These are phyloP conservation scores for Xylariaceae sp. DNA, from an alignment of 2,329 filamentous ascomycete species.

Conservation along the genomic window DNA sequence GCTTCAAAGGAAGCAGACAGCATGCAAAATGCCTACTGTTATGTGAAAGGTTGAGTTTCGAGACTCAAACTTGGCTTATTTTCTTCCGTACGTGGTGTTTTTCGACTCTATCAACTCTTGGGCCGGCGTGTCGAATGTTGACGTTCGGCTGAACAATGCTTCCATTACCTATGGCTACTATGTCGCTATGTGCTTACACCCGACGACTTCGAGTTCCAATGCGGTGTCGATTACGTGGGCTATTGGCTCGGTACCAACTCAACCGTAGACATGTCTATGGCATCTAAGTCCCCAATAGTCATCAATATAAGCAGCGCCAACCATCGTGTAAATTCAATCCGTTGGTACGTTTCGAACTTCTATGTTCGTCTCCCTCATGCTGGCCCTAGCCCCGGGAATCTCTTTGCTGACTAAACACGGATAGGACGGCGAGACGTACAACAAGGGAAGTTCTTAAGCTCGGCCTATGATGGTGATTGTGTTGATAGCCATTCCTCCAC, in stretches of 20 bases:
- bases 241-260: constrained; percentile 47
- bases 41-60: constrained; percentile 39
- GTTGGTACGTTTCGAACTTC: constrained; percentile 49
- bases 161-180: constrained; percentile 47
- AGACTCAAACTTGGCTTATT: constrained; percentile 21
- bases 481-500: constrained; percentile 25
- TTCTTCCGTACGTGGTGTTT: constrained; percentile 37
- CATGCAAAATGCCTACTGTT: constrained; percentile 39
- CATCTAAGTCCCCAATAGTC: constrained; percentile 36
- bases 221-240: constrained; percentile 43
- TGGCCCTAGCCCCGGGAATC: not conserved
- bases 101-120: constrained; percentile 40
- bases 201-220: constrained; percentile 46
- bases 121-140: constrained; percentile 30
- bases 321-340: constrained; percentile 44
- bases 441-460: constrained; percentile 40
- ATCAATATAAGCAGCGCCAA: constrained; percentile 50
- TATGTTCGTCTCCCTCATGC: constrained; percentile 32
- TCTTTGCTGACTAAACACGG: not conserved
- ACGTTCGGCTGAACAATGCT: constrained; percentile 24
- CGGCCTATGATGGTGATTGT: constrained; percentile 45
- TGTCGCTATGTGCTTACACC: constrained; percentile 24
- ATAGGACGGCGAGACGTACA: constrained; percentile 17
- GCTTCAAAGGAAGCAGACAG: constrained; percentile 40
- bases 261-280: constrained; percentile 38